Conservation (phyloP, 2,329 filamentous ascomycete genomes). For the Lithohypha guttulata region DNA sequence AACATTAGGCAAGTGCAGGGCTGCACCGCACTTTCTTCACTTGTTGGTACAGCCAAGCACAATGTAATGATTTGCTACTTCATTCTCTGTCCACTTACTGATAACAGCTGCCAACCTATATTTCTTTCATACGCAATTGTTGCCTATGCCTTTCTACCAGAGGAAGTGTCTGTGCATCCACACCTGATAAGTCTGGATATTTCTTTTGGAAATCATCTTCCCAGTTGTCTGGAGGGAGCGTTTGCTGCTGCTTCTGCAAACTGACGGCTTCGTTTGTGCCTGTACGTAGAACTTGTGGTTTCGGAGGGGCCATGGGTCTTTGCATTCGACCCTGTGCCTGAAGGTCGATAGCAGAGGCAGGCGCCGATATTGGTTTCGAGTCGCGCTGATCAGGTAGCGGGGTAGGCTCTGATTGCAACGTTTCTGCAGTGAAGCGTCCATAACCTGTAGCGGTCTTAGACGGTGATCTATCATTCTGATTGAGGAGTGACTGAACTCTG, state of each 20-base stretch:
- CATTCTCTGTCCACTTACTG: too few relatives aligned
- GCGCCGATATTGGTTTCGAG: conserved; percentile 12
- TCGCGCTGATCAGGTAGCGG: conserved; percentile 18
- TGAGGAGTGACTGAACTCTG: conserved; percentile 73
- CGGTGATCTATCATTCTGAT: conserved; percentile 58
- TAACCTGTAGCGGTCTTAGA: conserved; percentile 76
- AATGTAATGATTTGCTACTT: too few relatives aligned
- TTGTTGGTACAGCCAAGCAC: too few relatives aligned
- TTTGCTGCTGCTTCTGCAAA: conserved; percentile 23
- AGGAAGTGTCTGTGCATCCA: conserved; percentile 80
- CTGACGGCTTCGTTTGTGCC: conserved; percentile 26
- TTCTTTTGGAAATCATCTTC: conserved; percentile 67
- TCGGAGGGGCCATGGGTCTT: conserved; percentile 48
- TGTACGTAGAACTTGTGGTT: conserved; percentile 48
- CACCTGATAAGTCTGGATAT: conserved; percentile 71
- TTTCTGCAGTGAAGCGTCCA: conserved; percentile 59
- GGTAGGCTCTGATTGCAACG: conserved; percentile 32
- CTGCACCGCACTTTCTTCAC: too few relatives aligned
- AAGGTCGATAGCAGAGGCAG: conserved; percentile 14
- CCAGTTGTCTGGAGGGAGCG: conserved; percentile 45
- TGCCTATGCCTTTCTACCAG: conserved; percentile 32
- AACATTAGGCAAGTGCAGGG: too few relatives aligned
- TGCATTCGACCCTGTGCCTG: conserved; percentile 9
- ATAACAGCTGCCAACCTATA: background rate
- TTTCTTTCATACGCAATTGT: conserved; percentile 32